These are phyloP conservation scores for Nyssa sinensis DNA, from an alignment of 148 eudicot genomes.

Conservation along the genomic window DNA sequence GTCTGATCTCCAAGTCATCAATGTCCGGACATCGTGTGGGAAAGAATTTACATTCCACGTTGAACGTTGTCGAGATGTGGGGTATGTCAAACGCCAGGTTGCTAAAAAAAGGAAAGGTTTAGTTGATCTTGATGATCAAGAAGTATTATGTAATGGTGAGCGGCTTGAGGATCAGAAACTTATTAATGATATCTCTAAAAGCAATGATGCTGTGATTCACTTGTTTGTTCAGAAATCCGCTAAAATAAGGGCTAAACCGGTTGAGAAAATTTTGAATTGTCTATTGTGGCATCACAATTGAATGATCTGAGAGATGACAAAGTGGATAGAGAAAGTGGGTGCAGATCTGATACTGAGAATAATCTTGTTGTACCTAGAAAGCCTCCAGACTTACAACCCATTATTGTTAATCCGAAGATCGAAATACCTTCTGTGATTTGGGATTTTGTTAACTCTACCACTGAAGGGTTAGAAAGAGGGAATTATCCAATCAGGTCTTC, in stretches of 20 bases:
- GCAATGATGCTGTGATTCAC: slow-evolving; percentile 73
- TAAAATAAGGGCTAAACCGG: slow-evolving; percentile 66
- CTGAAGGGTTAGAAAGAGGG: slow-evolving; percentile 59
- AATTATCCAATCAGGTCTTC: slow-evolving; percentile 68
- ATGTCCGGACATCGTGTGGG: slow-evolving; percentile 67
- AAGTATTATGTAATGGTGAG: slow-evolving; percentile 67
- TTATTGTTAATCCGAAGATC: slow-evolving; percentile 56
- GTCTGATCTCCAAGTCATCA: slow-evolving; percentile 68
- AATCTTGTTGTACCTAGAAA: slow-evolving; percentile 26
- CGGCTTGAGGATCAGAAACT: slow-evolving; percentile 63
- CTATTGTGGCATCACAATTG: slow-evolving; percentile 51
- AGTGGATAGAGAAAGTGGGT: slow-evolving; percentile 17
- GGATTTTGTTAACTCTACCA: slow-evolving; percentile 51
- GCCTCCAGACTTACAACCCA: slow-evolving; percentile 44
- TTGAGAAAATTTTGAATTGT: slow-evolving; percentile 66
- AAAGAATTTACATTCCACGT: slow-evolving; percentile 67
- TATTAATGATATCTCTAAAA: slow-evolving; percentile 65
- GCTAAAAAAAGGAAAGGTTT: slow-evolving; percentile 49
- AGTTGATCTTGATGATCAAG: slow-evolving; percentile 60
- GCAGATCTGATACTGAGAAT: slow-evolving; percentile 14
- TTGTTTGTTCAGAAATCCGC: slow-evolving; percentile 69
- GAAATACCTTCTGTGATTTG: slow-evolving; percentile 46
- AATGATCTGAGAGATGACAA: slow-evolving; percentile 28
- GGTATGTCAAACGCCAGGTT: slow-evolving; percentile 70
- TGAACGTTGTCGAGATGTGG: slow-evolving; percentile 61